Percentiles rank a stretch among this genome's conserved stretches.
phyloP scores from a whole-genome alignment of 305 asterid species.

The Plantago rigida region DNA sequence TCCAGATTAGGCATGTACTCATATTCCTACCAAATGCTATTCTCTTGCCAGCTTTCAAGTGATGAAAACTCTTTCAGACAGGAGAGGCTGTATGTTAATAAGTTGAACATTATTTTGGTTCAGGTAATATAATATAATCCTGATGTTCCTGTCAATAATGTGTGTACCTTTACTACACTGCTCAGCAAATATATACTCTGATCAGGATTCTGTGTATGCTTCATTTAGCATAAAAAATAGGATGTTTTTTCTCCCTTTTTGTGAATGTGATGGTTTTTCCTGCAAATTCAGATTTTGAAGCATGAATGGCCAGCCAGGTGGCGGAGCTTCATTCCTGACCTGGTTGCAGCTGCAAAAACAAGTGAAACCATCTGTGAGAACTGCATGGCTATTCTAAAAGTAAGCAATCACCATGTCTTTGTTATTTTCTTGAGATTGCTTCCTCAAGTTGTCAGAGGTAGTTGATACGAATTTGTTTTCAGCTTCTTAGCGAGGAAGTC shows the following conservation, averaged over 20 bases:
- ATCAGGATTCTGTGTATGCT: too few species aligned
- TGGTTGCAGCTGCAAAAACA: constrained; percentile 91
- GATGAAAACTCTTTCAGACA: constrained; percentile 78
- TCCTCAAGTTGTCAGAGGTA: too few species aligned
- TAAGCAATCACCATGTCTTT: constrained; percentile 20
- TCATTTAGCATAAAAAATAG: too few species aligned
- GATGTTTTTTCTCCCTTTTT: not conserved
- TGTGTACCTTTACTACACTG: too few species aligned
- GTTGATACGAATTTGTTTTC: constrained; percentile 22
- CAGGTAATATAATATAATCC: constrained; percentile 50
- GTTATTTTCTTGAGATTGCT: too few species aligned
- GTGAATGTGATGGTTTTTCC: too few species aligned
- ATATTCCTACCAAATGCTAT: constrained; percentile 17
- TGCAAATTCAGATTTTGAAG: constrained; percentile 67
- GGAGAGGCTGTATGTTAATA: constrained; percentile 82
- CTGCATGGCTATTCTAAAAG: constrained; percentile 94
- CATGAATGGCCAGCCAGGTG: constrained; percentile 97
- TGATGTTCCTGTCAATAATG: constrained; percentile 10
- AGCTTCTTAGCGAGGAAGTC: constrained; percentile 98
- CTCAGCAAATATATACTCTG: too few species aligned
- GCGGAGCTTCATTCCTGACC: constrained; percentile 88
- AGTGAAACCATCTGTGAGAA: constrained; percentile 94
- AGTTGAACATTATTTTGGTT: constrained; percentile 75
- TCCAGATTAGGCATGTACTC: constrained; percentile 3
- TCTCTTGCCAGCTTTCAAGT: constrained; percentile 63